Evolutionary conservation across 73 alveolate species (phyloP).

Genomic region (Paramecium pentaurelia): DNA sequence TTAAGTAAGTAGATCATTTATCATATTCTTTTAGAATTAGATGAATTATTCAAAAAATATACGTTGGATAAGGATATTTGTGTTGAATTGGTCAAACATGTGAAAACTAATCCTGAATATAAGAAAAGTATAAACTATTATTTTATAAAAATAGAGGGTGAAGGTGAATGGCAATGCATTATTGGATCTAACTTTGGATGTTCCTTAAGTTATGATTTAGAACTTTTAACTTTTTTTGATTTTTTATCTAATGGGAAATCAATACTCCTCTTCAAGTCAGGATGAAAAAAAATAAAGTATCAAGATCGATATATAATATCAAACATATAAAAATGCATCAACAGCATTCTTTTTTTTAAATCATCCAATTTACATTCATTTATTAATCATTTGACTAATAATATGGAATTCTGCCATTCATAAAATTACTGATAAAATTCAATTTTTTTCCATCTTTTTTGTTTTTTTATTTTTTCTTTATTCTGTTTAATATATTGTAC

Average conservation of each 20-base stretch:
- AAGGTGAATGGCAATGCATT: constrained; percentile 63
- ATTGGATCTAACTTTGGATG: constrained; percentile 63
- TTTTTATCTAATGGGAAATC: constrained; percentile 51
- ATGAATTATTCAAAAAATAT: constrained; percentile 29
- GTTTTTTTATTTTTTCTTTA: no score
- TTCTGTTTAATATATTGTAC: no score
- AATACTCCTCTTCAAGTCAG: constrained; percentile 55
- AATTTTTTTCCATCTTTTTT: no score
- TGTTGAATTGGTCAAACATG: constrained; percentile 45
- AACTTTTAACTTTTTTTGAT: constrained; percentile 55
- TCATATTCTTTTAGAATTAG: background rate
- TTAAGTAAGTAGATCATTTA: background rate
- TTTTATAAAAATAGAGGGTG: constrained; percentile 1
- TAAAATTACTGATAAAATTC: no score
- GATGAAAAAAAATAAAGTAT: constrained; percentile 14
- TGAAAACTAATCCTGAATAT: constrained; percentile 43
- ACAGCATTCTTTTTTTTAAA: no score
- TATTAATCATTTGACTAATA: no score
- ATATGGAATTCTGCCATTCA: no score
- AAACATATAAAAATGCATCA: no score
- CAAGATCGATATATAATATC: background rate
- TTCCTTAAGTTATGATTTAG: constrained; percentile 55
- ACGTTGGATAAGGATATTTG: constrained; percentile 55
- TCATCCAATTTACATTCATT: no score
- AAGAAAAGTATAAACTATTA: background rate